phyloP scores from a whole-genome alignment of 345 rosid genomes.

The Murraya koenigii region DNA sequence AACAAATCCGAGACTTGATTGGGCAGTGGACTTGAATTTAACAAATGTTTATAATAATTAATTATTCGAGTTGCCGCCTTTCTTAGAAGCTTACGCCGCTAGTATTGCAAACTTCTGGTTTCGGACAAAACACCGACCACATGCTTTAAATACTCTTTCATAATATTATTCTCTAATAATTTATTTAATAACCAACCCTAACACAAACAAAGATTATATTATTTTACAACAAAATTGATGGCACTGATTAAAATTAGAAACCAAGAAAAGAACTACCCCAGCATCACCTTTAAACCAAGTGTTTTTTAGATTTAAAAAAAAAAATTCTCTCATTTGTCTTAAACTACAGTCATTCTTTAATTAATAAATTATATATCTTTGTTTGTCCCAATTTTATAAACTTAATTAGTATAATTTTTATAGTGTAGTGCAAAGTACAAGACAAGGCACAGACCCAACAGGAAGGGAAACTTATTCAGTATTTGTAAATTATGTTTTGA shows the following conservation, averaged over 20 bases:
- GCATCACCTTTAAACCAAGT: neutral
- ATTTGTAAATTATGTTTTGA: neutral
- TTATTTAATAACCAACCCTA: neutral
- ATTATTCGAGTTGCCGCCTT: neutral
- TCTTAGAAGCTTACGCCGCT: conserved; percentile 18
- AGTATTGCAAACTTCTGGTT: conserved; percentile 27
- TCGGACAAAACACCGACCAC: conserved; percentile 19
- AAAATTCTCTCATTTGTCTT: conserved; percentile 4
- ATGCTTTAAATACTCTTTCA: neutral
- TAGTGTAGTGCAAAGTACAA: conserved; percentile 4
- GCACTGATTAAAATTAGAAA: neutral
- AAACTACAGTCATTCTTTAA: neutral
- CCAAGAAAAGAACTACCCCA: conserved; percentile 3
- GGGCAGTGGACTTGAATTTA: neutral
- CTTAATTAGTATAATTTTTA: neutral
- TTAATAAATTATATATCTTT: neutral
- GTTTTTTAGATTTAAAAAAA: neutral
- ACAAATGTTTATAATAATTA: neutral
- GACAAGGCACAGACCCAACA: conserved; percentile 18
- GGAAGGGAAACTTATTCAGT: conserved; percentile 8
- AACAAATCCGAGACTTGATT: neutral
- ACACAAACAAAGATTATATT: neutral
- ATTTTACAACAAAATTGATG: neutral
- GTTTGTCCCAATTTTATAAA: neutral
- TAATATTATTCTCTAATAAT: neutral